Evolutionary conservation across 176 grass and related monocot genomes (phyloP).

Genomic region (Thalia dealbata): DNA sequence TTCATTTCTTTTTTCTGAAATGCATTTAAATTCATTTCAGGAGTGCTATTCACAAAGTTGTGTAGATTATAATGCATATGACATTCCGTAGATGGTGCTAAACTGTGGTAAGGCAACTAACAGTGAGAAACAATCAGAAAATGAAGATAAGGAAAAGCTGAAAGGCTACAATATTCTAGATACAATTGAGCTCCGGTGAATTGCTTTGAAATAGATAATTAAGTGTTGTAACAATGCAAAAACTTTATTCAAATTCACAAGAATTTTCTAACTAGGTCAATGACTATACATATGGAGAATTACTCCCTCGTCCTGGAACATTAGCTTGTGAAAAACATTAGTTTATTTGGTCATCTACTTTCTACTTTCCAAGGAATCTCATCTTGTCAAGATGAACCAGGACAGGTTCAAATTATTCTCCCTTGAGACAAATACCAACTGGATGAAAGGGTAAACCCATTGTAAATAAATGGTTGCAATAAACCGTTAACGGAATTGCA

Average conservation of each 20-base stretch:
- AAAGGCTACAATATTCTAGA: neutral
- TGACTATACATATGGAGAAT: neutral
- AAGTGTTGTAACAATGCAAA: neutral
- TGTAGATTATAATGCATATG: neutral
- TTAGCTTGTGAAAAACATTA: neutral
- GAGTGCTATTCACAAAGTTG: neutral
- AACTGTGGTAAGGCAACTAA: neutral
- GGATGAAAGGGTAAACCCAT: neutral
- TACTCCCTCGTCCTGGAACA: neutral
- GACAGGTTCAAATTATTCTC: neutral
- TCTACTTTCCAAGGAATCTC: neutral
- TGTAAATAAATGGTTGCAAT: neutral
- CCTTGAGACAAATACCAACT: neutral
- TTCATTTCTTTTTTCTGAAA: too few relatives aligned
- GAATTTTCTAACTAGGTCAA: neutral
- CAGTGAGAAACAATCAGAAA: neutral
- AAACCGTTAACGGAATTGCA: neutral
- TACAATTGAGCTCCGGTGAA: neutral
- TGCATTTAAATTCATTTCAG: neutral
- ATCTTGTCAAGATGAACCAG: neutral
- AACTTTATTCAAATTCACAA: neutral
- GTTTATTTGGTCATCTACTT: neutral
- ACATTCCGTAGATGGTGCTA: neutral
- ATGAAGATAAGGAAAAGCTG: neutral
- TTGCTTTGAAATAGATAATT: neutral